Evolutionary conservation across 2,329 filamentous ascomycete genomes (phyloP).

Genomic region (Mariannaea elegans): DNA sequence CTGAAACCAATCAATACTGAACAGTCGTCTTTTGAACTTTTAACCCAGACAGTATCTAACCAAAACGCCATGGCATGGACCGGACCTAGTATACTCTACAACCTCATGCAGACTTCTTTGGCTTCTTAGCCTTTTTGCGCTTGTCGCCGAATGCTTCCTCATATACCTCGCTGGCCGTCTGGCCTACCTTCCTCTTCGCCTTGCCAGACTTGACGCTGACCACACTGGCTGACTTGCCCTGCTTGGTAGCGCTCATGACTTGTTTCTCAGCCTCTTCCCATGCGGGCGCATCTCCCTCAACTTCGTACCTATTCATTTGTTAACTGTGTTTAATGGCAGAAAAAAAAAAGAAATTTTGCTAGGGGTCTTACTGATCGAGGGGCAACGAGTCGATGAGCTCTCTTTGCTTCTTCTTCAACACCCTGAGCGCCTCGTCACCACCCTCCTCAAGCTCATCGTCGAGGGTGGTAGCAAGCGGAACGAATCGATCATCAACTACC

Average conservation of each 20-base stretch:
- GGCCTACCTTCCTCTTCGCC: slow-evolving; percentile 76
- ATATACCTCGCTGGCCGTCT: slow-evolving; percentile 68
- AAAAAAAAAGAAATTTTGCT: too few species aligned
- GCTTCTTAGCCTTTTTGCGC: slow-evolving; percentile 64
- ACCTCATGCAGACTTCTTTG: slow-evolving; percentile 44
- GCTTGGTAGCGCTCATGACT: slow-evolving; percentile 66
- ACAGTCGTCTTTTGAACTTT: slow-evolving; percentile 1
- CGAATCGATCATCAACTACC: slow-evolving; percentile 70
- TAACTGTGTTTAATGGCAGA: slow-evolving; percentile 4
- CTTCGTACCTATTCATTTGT: slow-evolving; percentile 63
- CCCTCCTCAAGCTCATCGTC: slow-evolving; percentile 87
- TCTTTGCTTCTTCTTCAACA: slow-evolving; percentile 80
- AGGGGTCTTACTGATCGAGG: slow-evolving; percentile 68
- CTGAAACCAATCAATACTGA: too few species aligned
- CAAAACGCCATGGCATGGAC: slow-evolving; percentile 40
- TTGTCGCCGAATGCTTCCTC: slow-evolving; percentile 66
- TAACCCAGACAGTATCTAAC: slow-evolving; percentile 14
- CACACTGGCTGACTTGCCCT: slow-evolving; percentile 65
- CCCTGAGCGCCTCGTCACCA: slow-evolving; percentile 77
- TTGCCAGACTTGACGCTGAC: slow-evolving; percentile 87
- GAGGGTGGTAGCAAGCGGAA: slow-evolving; percentile 74
- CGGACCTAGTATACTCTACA: slow-evolving; percentile 31
- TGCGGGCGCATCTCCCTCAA: slow-evolving; percentile 67
- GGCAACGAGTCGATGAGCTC: slow-evolving; percentile 91
- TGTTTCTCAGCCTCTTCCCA: slow-evolving; percentile 81